phyloP scores from a whole-genome alignment of 108 stramenopile genomes.

The Nitzschia sp. region DNA sequence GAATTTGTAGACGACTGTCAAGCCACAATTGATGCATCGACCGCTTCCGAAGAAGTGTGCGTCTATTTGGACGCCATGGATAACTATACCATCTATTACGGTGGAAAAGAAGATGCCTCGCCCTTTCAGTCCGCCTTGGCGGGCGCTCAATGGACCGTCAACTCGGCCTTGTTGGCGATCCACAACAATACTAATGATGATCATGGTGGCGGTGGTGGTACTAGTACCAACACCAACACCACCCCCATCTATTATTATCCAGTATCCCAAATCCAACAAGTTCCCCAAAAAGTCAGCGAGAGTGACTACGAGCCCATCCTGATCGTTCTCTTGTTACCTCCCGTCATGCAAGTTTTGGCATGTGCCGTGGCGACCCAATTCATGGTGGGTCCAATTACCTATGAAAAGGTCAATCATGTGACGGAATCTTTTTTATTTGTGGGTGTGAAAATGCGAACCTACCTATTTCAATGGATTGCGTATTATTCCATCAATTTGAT shows the following conservation, averaged over 20 bases:
- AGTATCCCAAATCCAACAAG: background rate
- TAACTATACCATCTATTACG: conserved; percentile 27
- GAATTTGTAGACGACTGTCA: conserved; percentile 3
- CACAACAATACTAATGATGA: background rate
- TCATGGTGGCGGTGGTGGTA: background rate
- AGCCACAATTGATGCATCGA: background rate
- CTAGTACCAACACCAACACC: background rate
- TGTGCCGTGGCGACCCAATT: conserved; percentile 16
- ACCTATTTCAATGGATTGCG: conserved; percentile 29
- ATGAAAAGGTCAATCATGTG: conserved; percentile 35
- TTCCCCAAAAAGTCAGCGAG: background rate
- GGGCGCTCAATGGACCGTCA: conserved; percentile 34
- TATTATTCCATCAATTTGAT: conserved; percentile 21
- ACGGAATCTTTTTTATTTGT: conserved; percentile 23
- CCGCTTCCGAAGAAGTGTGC: conserved; percentile 12
- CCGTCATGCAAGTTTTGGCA: conserved; percentile 23
- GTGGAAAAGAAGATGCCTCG: conserved; percentile 15
- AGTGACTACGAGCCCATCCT: conserved; percentile 5
- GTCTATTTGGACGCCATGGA: conserved; percentile 24
- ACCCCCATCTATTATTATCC: background rate
- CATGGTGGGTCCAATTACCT: conserved; percentile 22
- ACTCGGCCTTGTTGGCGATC: conserved; percentile 16
- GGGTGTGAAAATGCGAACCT: conserved; percentile 32
- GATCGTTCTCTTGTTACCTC: conserved; percentile 15
- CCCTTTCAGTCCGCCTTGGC: conserved; percentile 20